phyloP scores from a whole-genome alignment of 2,329 filamentous ascomycete genomes.

The Pseudogymnoascus pannorum region DNA sequence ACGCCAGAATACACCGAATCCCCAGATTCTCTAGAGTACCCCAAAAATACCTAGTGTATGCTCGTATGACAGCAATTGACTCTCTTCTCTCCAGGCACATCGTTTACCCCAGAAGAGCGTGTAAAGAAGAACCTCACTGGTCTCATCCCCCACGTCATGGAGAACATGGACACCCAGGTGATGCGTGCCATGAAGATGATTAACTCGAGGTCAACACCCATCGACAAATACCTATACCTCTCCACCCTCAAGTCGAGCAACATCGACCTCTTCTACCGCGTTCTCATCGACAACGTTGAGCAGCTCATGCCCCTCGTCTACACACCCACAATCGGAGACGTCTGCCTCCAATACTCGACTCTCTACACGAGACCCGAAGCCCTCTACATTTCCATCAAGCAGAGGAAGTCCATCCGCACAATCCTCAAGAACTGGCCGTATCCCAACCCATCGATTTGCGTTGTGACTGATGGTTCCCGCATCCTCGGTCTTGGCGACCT shows the following conservation, averaged over 20 bases:
- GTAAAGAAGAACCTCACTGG: conserved; percentile 58
- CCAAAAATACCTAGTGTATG: conserved; percentile 7
- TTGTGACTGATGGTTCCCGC: conserved; percentile 91
- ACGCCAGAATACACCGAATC: conserved; percentile 1
- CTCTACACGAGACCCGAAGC: conserved; percentile 93
- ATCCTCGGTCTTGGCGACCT: conserved; percentile 90
- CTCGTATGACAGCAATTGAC: conserved; percentile 12
- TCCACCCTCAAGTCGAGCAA: conserved; percentile 69
- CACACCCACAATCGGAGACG: conserved; percentile 88
- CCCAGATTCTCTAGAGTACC: neutral
- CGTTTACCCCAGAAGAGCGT: conserved; percentile 58
- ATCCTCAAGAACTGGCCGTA: conserved; percentile 94
- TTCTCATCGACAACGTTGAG: conserved; percentile 68
- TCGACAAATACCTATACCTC: conserved; percentile 82
- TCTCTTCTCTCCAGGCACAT: conserved; percentile 42
- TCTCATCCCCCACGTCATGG: conserved; percentile 57
- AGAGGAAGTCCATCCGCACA: conserved; percentile 80
- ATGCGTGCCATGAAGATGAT: conserved; percentile 68
- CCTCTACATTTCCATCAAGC: conserved; percentile 92
- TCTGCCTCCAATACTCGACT: conserved; percentile 92
- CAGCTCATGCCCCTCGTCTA: conserved; percentile 80
- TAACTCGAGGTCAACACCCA: conserved; percentile 56
- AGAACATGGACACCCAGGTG: conserved; percentile 53
- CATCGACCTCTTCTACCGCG: conserved; percentile 73
- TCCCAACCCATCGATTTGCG: conserved; percentile 83